These are phyloP conservation scores for Daldinia loculata DNA, from an alignment of 495 filamentous ascomycete species.

Conservation along the genomic window DNA sequence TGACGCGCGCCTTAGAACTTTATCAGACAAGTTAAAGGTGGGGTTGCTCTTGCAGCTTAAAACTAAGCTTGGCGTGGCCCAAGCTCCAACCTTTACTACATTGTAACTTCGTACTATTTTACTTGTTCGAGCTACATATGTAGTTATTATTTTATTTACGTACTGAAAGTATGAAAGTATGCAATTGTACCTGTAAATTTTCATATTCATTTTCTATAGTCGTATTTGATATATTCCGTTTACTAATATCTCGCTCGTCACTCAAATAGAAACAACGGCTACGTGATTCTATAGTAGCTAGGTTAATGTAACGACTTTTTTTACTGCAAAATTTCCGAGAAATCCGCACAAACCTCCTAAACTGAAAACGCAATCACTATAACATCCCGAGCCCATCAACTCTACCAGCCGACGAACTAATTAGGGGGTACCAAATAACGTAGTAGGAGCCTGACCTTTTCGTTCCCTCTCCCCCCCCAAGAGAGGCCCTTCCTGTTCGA, in stretches of 20 bases:
- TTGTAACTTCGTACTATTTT: too few relatives aligned
- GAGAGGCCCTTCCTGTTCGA: constrained; percentile 17
- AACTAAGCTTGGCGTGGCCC: constrained; percentile 9
- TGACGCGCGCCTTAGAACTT: constrained; percentile 46
- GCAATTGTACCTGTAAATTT: too few relatives aligned
- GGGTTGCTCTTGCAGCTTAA: constrained; percentile 31
- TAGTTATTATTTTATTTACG: too few relatives aligned
- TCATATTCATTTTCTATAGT: too few relatives aligned
- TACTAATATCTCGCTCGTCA: too few relatives aligned
- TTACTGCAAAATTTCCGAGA: constrained; percentile 42
- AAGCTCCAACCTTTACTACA: constrained; percentile 10
- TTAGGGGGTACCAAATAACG: constrained; percentile 35
- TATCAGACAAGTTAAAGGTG: constrained; percentile 17
- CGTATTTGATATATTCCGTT: too few relatives aligned
- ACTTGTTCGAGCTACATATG: too few relatives aligned
- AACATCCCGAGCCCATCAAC: constrained; percentile 25
- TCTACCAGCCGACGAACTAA: constrained; percentile 32
- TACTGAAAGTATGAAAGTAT: too few relatives aligned
- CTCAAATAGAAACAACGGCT: background rate
- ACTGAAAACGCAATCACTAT: constrained; percentile 22
- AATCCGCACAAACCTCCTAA: constrained; percentile 37
- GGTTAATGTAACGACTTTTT: constrained; percentile 39
- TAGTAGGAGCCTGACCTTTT: constrained; percentile 27
- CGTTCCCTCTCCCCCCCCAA: constrained; percentile 2
- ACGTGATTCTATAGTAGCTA: constrained; percentile 7